Base-by-base conservation (phyloP, 164 flowering plant genomes). In the Dillenia suffruticosa region DNA sequence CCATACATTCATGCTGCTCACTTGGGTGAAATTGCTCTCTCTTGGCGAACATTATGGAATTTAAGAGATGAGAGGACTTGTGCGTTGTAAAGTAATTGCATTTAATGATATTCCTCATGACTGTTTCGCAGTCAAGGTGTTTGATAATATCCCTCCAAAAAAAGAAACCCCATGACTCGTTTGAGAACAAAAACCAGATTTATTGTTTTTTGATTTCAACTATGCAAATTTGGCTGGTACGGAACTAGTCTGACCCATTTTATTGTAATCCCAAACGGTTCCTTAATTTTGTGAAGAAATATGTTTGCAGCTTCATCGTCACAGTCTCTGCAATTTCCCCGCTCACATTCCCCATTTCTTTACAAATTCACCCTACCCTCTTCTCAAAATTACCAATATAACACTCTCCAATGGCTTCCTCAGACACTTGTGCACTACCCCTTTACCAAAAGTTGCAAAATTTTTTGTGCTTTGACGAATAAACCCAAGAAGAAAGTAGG, bases 401-500 rank as follows among this genome's bases (percentile, higher is more conserved):
- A 32, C 40, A 10, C 61, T 13, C 51, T 45, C 5, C 46, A 22
- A 55, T 56, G 40, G 49, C 61, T 56, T 70, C 65, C 56, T 22
- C 13, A 14, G 0, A 40, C 43, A 26, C 16, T 40, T 59, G 24
- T n/a, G 22, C 19, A 12, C 47, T 46, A 61, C 49, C 61, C 62
- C 61, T 12, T 46, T 5, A 22, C 14, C 10, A 51, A 19, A 68
- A 57, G 66, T 4, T 46, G 12, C 10, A 51, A 19, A 68, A 57
- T 68, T 4, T 46, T 56, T 48, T 71, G 77, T 40, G 61, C 66
- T n/a, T 65, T 76, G 54, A 56, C 77, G 40, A 32, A 32, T 60
- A 65, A 67, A 51, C 71, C 81, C 63, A 71, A 43, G 72, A 82
- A 66, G 44, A 80, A 65, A 51, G 0, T 63, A 24, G 63, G 51